phyloP scores from a whole-genome alignment of 2,329 filamentous ascomycete genomes.

The Aspergillus carbonarius region DNA sequence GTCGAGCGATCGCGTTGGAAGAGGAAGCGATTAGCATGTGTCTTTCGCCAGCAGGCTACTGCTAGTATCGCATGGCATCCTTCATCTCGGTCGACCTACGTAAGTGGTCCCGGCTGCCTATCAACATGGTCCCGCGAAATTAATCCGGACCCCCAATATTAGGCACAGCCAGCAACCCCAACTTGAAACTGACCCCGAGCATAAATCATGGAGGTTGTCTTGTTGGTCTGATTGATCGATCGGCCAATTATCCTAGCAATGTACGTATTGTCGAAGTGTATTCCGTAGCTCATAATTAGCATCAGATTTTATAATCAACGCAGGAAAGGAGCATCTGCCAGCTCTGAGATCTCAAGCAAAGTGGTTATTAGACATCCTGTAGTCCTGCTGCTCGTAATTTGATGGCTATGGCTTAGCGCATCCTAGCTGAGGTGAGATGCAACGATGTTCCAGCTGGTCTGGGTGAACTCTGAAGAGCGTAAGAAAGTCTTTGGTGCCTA shows the following conservation, averaged over 20 bases:
- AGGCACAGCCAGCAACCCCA: not conserved
- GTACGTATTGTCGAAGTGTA: too few species aligned
- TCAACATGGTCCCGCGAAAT: not conserved
- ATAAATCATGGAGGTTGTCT: not conserved
- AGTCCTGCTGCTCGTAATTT: too few species aligned
- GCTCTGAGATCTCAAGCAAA: too few species aligned
- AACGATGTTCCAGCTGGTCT: too few species aligned
- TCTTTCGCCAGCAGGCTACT: not conserved
- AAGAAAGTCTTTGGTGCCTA: too few species aligned
- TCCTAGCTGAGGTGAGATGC: too few species aligned
- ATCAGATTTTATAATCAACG: not conserved
- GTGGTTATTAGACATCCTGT: too few species aligned
- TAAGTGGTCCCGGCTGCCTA: not conserved
- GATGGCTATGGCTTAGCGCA: too few species aligned
- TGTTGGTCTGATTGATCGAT: not conserved
- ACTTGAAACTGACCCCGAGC: not conserved
- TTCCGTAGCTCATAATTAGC: not conserved
- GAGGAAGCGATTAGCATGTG: not conserved
- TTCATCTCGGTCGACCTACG: not conserved
- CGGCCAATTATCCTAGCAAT: not conserved
- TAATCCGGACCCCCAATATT: not conserved
- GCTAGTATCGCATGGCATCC: not conserved
- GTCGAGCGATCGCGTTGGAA: not conserved
- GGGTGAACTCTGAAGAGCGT: too few species aligned
- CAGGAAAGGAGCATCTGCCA: too few species aligned